Evolutionary conservation across 192 early-diverging fungal genomes (phyloP), one percentile per base, ranked within the genome.

Genomic region (Lunasporangiospora selenospora): DNA sequence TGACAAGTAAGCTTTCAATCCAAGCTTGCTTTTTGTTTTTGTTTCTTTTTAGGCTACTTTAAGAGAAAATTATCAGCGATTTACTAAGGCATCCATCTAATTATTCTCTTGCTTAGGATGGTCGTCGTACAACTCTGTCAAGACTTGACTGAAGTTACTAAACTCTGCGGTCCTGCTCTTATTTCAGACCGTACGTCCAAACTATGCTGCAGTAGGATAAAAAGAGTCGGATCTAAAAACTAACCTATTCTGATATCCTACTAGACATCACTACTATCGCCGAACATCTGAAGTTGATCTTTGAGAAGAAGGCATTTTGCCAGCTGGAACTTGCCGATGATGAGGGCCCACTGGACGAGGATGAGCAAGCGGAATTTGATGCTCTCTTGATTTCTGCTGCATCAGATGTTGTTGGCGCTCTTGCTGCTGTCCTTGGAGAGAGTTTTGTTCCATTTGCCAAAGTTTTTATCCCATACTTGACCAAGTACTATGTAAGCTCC

Each of bases 321-420:
- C 89, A 91, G 67, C 83, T 86, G 43, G 80, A 76, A 31, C 77
- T 84, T 48, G 85, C 77, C 19, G 88, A 87, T 30, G 83, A 81
- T 12, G 80, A 80, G 30, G 80, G 80, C 18, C 65, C 73, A 27
- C 43, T 79, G 58, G 91, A 90, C 44, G 89, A 93, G 21, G 91
- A 92, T 51, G 92, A 94, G 41, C 77, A 89, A 75, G 88, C 88
- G 1, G 92, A 95, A 65, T 83, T 82, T 44, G 93, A 93, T 54
- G 86, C 89, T 38, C 43, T 93, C 49, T 78, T 93, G 21, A 89
- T 93, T 51, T 79, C 81, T 61, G 75, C 86, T 6, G 90, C 92
- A 8, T 86, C 87, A 33, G 93, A 95, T 77, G 80, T 92, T 41
- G 88, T 93, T 56, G 90, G 83, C n/a, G 86, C 87, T 34, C 75